Percentiles rank a stretch among this genome's conserved stretches.
Evolutionary conservation across 1,284 basidiomycete genomes (phyloP).

Genomic region (Meripilus lineatus): DNA sequence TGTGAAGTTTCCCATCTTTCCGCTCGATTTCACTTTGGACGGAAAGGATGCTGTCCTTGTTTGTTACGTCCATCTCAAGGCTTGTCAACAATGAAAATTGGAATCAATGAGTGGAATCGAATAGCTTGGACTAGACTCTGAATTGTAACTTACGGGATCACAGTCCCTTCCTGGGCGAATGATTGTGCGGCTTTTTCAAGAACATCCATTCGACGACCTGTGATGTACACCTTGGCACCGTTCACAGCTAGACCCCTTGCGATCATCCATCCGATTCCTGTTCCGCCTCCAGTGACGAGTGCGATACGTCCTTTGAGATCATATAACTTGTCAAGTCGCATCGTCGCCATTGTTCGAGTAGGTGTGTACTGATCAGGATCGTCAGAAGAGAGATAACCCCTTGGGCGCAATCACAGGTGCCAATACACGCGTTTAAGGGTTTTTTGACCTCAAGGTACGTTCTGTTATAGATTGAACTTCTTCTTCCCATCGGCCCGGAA

Average conservation of each 20-base stretch:
- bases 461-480: too few relatives aligned
- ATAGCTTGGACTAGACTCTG: neutral
- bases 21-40: slow-evolving; percentile 49
- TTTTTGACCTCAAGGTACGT: too few relatives aligned
- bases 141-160: slow-evolving; percentile 48
- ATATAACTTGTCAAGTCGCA: slow-evolving; percentile 37
- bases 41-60: slow-evolving; percentile 58
- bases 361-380: too few relatives aligned
- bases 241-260: slow-evolving; percentile 69
- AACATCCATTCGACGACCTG: slow-evolving; percentile 59
- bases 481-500: too few relatives aligned
- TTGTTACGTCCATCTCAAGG: slow-evolving; percentile 64
- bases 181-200: slow-evolving; percentile 48
- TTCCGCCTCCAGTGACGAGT: slow-evolving; percentile 76
- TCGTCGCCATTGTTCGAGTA: too few relatives aligned
- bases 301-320: slow-evolving; percentile 60
- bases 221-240: slow-evolving; percentile 81
- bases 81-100: slow-evolving; percentile 30
- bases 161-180: slow-evolving; percentile 42
- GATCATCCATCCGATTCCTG: slow-evolving; percentile 77
- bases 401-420: too few relatives aligned
- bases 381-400: too few relatives aligned
- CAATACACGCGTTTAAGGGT: too few relatives aligned
- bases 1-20: slow-evolving; percentile 67
- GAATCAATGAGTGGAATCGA: neutral